phyloP scores from a whole-genome alignment of 495 filamentous ascomycete genomes.

The Trichoderma reesei region DNA sequence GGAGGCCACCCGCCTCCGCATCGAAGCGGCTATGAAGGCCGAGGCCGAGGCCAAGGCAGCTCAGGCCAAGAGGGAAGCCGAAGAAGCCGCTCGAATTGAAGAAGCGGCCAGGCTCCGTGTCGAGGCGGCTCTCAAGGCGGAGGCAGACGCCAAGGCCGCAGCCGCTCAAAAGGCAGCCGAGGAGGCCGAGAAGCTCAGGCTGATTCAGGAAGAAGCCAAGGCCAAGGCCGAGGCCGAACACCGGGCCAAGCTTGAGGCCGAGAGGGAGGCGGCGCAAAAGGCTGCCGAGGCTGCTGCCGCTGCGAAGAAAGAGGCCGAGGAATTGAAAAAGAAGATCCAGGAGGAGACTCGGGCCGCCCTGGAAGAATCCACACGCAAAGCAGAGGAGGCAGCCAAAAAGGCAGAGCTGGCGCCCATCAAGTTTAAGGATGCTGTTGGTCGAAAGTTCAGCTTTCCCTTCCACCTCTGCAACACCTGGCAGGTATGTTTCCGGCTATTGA shows the following conservation, averaged over 20 bases:
- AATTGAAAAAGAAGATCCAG: constrained; percentile 33
- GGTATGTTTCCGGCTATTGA: constrained; percentile 39
- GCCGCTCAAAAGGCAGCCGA: constrained; percentile 33
- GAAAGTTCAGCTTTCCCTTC: constrained; percentile 80
- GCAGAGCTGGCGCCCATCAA: constrained; percentile 52
- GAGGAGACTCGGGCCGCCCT: constrained; percentile 29
- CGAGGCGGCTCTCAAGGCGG: constrained; percentile 16
- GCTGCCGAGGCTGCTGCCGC: constrained; percentile 20
- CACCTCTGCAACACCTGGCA: constrained; percentile 71
- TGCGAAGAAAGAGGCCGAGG: constrained; percentile 25
- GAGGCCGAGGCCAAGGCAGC: constrained; percentile 32
- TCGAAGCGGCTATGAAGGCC: constrained; percentile 32
- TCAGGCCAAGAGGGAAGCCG: constrained; percentile 32
- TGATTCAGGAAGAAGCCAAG: constrained; percentile 15
- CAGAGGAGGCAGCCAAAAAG: constrained; percentile 39
- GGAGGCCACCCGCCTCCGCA: constrained; percentile 20
- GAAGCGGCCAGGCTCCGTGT: constrained; percentile 23
- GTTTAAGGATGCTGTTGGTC: constrained; percentile 78
- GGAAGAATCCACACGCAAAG: constrained; percentile 38
- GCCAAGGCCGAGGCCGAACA: constrained; percentile 23
- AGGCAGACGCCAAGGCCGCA: constrained; percentile 36
- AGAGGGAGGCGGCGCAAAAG: constrained; percentile 11
- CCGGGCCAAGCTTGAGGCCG: constrained; percentile 24
- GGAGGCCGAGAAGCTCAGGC: constrained; percentile 12
- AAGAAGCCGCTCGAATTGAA: constrained; percentile 36